Conservation (phyloP, 768 basidiomycete genomes). For the Amanita rubescens region DNA sequence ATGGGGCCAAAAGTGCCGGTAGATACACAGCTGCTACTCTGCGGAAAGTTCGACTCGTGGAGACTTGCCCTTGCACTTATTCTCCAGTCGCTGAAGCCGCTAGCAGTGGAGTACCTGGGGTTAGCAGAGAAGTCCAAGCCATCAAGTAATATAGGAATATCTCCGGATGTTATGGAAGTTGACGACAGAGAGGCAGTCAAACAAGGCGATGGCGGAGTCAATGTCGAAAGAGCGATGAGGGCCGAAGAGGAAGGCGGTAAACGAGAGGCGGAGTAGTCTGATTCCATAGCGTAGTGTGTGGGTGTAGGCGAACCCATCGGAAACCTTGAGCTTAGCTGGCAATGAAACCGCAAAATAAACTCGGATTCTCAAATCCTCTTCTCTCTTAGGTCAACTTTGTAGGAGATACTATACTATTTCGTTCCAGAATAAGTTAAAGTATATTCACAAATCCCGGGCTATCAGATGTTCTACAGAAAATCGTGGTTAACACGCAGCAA, state of each 20-base stretch:
- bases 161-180: slow-evolving; percentile 33
- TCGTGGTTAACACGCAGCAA: background rate
- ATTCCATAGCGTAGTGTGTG: background rate
- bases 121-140: slow-evolving; percentile 14
- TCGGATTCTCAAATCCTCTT: background rate
- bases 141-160: slow-evolving; percentile 46
- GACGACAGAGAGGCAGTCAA: slow-evolving; percentile 30
- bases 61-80: slow-evolving; percentile 7
- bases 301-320: background rate
- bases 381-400: background rate
- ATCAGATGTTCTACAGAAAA: background rate
- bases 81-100: slow-evolving; percentile 1
- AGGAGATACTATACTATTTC: background rate
- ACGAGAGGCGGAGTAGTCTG: slow-evolving; percentile 13
- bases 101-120: slow-evolving; percentile 5
- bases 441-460: background rate
- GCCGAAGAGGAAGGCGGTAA: slow-evolving; percentile 35
- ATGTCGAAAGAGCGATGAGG: slow-evolving; percentile 28
- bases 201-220: slow-evolving; percentile 40
- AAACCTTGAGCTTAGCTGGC: background rate
- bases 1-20: slow-evolving; percentile 22
- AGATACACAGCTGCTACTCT: slow-evolving; percentile 8
- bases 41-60: background rate
- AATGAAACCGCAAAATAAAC: background rate
- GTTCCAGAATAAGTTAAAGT: background rate